Conservation (phyloP, 371 early-diverging fungal genomes). For the Mortierella sp. region DNA sequence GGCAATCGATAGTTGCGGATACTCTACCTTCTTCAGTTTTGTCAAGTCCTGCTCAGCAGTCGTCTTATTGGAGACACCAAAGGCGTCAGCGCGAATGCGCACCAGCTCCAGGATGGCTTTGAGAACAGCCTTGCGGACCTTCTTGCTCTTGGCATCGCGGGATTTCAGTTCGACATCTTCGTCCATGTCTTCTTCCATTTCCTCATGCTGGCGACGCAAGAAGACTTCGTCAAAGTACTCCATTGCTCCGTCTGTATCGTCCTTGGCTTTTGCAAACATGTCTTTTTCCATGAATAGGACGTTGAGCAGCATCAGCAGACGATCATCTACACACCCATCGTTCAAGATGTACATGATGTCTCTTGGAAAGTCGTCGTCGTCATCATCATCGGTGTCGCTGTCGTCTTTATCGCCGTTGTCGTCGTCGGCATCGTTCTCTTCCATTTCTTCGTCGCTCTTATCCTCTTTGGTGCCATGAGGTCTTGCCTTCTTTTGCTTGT, state of each 20-base stretch:
- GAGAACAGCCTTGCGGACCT: conserved; percentile 52
- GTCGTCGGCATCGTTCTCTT: conserved; percentile 9
- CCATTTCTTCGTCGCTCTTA: conserved; percentile 8
- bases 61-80: conserved; percentile 46
- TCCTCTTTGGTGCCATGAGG: not conserved
- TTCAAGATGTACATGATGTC: conserved; percentile 55
- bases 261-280: conserved; percentile 64
- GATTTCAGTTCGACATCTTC: conserved; percentile 29
- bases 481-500: conserved; percentile 7
- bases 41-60: conserved; percentile 45
- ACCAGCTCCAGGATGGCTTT: conserved; percentile 56
- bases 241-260: conserved; percentile 62
- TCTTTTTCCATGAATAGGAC: conserved; percentile 67
- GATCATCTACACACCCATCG: conserved; percentile 69
- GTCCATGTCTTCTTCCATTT: conserved; percentile 45
- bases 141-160: conserved; percentile 47
- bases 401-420: conserved; percentile 52
- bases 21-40: conserved; percentile 39
- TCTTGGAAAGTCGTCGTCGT: conserved; percentile 54
- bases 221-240: conserved; percentile 66
- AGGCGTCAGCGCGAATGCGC: conserved; percentile 56
- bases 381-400: conserved; percentile 54
- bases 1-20: not conserved
- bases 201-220: conserved; percentile 48
- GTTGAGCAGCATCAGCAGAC: conserved; percentile 68